Evolutionary conservation across 768 basidiomycete genomes (phyloP), one percentile per base, ranked within the genome.

Genomic region (Agrocybe pediades): DNA sequence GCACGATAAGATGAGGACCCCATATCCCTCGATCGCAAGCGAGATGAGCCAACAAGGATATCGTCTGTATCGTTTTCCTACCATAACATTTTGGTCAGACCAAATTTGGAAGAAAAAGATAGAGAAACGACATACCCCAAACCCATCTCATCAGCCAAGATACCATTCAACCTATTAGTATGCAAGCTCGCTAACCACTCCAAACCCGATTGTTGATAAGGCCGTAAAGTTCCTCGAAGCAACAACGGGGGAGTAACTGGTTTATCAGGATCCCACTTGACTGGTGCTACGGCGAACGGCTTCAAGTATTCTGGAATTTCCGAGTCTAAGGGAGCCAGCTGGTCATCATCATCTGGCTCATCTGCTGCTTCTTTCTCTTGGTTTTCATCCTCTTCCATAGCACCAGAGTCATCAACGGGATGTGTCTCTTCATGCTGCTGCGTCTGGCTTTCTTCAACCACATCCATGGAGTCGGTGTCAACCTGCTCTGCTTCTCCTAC

Each of bases 61-160:
- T 98, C 1, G 96, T 96, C 71, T 99, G 97, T 26, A 99, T 92
- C 0, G 97, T 98, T 77, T 92, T 92, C 46, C 93, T 98, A 62
- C 15, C 61, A 44, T 33, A 26, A 51, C 9, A 49, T 27, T 23
- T 39, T n/a, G n/a, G n/a, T n/a, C n/a, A 39, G n/a, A 17, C 27
- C 9, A 40, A 44, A 49, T 17, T 16, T 27, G 23, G 2, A 17
- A 27, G n/a, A 13, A 23, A 11, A 16, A 15, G 41, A 7, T 21
- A 2, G 23, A 17, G 15, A 33, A 5, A 46, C 21, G 21, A 78
- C 87, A 39, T 63, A 95, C 92, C 94, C 94, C 6, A 96, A 71
- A 41, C 94, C 95, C 94, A 97, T 95, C 69, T 96, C 93, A 64
- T 96, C 95, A 1, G 93, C 92, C 39, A 93, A 73, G 45, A 93